phyloP scores from a whole-genome alignment of 2,329 filamentous ascomycete species.

The Aspergillus puulaauensis region DNA sequence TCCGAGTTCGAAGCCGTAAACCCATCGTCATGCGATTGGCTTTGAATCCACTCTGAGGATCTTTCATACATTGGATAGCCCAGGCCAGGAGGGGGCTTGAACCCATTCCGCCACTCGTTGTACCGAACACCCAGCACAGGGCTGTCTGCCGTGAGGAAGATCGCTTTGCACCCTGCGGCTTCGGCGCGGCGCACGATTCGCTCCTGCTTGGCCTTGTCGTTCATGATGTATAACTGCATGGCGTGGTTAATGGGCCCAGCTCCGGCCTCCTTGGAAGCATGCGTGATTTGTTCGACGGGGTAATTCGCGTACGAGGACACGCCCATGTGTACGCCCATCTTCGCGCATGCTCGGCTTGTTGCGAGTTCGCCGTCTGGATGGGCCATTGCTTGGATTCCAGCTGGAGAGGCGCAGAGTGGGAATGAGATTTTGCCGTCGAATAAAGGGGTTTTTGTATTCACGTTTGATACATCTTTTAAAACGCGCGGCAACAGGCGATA shows the following conservation, averaged over 20 bases:
- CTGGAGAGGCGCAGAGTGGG: too few relatives aligned
- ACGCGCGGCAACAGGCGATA: too few relatives aligned
- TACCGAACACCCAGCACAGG: slow-evolving; percentile 54
- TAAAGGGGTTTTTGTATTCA: too few relatives aligned
- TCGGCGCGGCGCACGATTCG: slow-evolving; percentile 30
- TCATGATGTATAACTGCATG: slow-evolving; percentile 29
- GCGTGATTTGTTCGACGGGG: slow-evolving; percentile 47
- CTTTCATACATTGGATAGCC: slow-evolving; percentile 29
- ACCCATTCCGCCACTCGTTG: slow-evolving; percentile 43
- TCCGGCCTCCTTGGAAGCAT: slow-evolving; percentile 23
- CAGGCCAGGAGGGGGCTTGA: slow-evolving; percentile 45
- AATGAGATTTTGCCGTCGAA: too few relatives aligned
- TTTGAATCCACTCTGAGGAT: not conserved
- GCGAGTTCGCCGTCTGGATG: too few relatives aligned
- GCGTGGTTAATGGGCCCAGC: slow-evolving; percentile 20
- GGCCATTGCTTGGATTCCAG: too few relatives aligned
- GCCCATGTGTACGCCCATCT: slow-evolving; percentile 39
- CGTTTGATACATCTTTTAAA: too few relatives aligned
- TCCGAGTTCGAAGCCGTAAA: not conserved
- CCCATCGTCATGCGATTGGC: not conserved
- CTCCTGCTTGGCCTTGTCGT: slow-evolving; percentile 23
- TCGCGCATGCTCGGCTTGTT: not conserved
- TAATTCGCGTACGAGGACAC: slow-evolving; percentile 50
- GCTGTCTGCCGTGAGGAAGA: slow-evolving; percentile 56
- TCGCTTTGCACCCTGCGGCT: slow-evolving; percentile 45